Evolutionary conservation across 192 early-diverging fungal genomes (phyloP), one percentile per base, ranked within the genome.

Genomic region (Entophlyctis luteolus): DNA sequence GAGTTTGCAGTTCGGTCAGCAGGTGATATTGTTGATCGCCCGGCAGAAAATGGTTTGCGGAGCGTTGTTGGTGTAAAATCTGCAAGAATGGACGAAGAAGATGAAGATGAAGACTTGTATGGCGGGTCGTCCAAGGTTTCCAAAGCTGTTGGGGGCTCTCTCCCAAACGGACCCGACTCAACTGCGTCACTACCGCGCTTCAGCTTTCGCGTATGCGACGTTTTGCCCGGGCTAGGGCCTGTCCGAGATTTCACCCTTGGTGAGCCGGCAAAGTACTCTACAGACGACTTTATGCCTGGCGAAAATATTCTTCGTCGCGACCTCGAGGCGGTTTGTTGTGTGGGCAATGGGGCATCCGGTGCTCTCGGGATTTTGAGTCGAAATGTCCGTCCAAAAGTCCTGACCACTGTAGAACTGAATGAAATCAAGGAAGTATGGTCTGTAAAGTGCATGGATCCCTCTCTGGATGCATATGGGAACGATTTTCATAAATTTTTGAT

Each of bases 221-320:
- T 84, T 8, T 70, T 98, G 0, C 62, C 88, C 16, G 88, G 88
- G 59, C 88, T 87, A 0, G 93, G 93, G 2, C 87, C 93, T 4
- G 86, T 94, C 42, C 75, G 82, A 1, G 88, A 84, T 59, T 82
- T 91, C 74, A 87, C 84, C 6, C 77, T 92, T 28, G 93, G 92
- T 18, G 81, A 81, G 50, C 78, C 84, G 0, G 77, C 68, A 32
- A 48, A 22, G 20, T 76, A 75, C 50, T 71, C 69, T 29, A 59
- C 20, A 1, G 70, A 68, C 42, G 45, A 36, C 16, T 81, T 71
- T 55, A 46, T 59, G 8, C 32, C 77, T 38, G 60, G 72, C 2
- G 32, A 50, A 45, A n/a, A 32, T 16, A 33, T 47, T 35, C 27
- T 66, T 4, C 35, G 67, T 10, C 36, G 65, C 2, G 67, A 76